Percentiles rank a stretch among this genome's conserved stretches.
Evolutionary conservation across 164 flowering plant genomes (phyloP).

Genomic region (Aristolochia californica): DNA sequence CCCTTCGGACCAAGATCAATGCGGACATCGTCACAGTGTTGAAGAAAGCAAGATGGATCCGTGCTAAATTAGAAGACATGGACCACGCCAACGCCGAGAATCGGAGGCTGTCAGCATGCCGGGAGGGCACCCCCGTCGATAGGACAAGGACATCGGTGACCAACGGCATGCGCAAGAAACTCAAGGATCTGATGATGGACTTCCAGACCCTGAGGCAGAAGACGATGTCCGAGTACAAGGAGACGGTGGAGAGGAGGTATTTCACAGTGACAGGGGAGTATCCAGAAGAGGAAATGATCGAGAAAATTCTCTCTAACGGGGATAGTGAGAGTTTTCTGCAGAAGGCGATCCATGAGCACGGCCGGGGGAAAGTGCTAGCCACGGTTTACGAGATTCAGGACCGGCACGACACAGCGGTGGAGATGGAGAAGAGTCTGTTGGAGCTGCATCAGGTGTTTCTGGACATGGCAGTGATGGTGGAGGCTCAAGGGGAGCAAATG

Average conservation of each 20-base stretch:
- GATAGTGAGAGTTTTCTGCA: conserved; percentile 43
- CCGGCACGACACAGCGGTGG: conserved; percentile 22
- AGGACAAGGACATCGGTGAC: conserved; percentile 60
- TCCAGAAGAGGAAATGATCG: conserved; percentile 64
- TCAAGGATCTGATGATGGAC: conserved; percentile 80
- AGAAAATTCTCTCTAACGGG: conserved; percentile 52
- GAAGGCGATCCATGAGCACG: conserved; percentile 42
- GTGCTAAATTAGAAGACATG: conserved; percentile 51
- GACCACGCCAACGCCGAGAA: conserved; percentile 48
- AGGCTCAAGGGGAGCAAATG: conserved; percentile 25
- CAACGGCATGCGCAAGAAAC: conserved; percentile 66
- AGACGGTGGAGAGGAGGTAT: conserved; percentile 63
- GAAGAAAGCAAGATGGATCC: conserved; percentile 44
- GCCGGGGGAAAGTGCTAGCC: conserved; percentile 22
- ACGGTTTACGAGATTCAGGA: conserved; percentile 23
- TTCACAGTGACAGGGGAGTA: conserved; percentile 72
- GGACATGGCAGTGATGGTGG: conserved; percentile 32
- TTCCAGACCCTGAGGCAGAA: conserved; percentile 59
- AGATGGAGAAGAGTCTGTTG: conserved; percentile 22
- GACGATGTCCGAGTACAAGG: conserved; percentile 74
- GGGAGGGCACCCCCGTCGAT: conserved; percentile 56
- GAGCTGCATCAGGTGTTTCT: conserved; percentile 26
- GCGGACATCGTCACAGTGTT: conserved; percentile 44
- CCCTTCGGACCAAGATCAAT: conserved; percentile 38
- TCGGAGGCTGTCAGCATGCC: conserved; percentile 48